Base-by-base conservation (phyloP, 1,284 basidiomycete genomes). In the Vanrija sp. region DNA sequence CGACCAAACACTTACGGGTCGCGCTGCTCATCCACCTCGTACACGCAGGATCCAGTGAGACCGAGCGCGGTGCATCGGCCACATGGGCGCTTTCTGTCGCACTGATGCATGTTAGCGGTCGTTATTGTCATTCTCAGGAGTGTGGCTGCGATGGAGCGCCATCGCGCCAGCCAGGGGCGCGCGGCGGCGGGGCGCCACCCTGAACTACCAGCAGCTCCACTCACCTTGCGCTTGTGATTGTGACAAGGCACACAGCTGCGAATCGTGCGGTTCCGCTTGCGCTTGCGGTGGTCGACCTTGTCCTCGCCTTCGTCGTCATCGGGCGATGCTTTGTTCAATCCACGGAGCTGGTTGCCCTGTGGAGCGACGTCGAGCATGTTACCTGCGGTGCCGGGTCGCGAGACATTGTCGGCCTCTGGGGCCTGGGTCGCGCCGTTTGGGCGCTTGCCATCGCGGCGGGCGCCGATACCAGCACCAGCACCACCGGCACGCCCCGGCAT, bases 181-280 rank as follows among this genome's bases (percentile, higher is more conserved):
- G 21, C 18, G 6, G 14, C 28, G 16, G 2, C 2, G 21, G 3
- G 21, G n/a, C 16, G 16, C 21, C 34, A 38, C 19, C 21, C 19
- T 48, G 29, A 38, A 14, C 18, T 15, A 47, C 12, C 21, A 15
- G 18, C 34, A 34, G 34, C 34, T 34, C 34, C 34, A 34, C 81
- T 58, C 60, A 90, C 89, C 82, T 91, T 93, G 68, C 90, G 81
- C 78, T 93, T 93, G 54, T 91, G 91, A 48, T 89, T 91, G 75
- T 93, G 91, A 77, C 90, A 94, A 67, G 92, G 91, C 54, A 94
- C 81, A 72, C 90, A 94, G 21, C 83, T 85, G 78, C 91, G 86
- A 7, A 90, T 92, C 40, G 89, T 91, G 69, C 91, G 82, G 78
- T 94, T 93, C 68, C 90, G 83, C 69, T 90, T 82, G 57, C 82